phyloP scores from a whole-genome alignment of 1,284 basidiomycete genomes.

The Hypsizygus ulmarius region DNA sequence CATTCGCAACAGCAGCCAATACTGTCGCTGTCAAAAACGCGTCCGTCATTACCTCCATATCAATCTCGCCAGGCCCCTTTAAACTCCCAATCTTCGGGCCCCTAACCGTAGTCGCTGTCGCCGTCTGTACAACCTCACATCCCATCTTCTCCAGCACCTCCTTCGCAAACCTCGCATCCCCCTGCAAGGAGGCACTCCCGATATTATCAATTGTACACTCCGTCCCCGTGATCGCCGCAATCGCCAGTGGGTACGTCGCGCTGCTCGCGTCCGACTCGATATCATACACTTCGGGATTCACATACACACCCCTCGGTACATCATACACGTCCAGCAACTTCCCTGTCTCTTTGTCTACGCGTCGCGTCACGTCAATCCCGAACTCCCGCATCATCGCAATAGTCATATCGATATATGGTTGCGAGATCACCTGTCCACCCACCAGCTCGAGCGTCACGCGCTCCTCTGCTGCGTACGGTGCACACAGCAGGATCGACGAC shows the following conservation, averaged over 20 bases:
- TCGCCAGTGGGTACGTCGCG: constrained; percentile 95
- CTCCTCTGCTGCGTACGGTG: constrained; percentile 81
- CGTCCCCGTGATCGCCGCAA: constrained; percentile 95
- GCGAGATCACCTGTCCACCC: constrained; percentile 94
- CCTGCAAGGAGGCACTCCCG: constrained; percentile 88
- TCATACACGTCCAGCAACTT: constrained; percentile 78
- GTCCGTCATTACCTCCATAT: constrained; percentile 99
- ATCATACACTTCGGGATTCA: constrained; percentile 78
- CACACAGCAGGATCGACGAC: constrained; percentile 93
- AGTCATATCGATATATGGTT: constrained; percentile 99
- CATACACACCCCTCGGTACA: constrained; percentile 82
- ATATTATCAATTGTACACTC: constrained; percentile 93
- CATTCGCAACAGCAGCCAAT: constrained; percentile 82
- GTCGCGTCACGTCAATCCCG: constrained; percentile 77
- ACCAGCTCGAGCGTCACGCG: constrained; percentile 86
- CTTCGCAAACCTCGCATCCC: constrained; percentile 93
- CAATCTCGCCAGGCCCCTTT: constrained; percentile 82
- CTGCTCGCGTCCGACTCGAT: constrained; percentile 97
- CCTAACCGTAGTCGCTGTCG: constrained; percentile 87
- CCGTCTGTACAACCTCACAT: constrained; percentile 86
- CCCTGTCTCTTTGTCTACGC: constrained; percentile 62
- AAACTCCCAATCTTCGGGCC: constrained; percentile 84
- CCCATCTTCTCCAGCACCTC: constrained; percentile 96
- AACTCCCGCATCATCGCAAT: constrained; percentile 98
- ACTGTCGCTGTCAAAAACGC: constrained; percentile 96